phyloP scores from a whole-genome alignment of 2,329 filamentous ascomycete species.

The Cercospora citrullina region DNA sequence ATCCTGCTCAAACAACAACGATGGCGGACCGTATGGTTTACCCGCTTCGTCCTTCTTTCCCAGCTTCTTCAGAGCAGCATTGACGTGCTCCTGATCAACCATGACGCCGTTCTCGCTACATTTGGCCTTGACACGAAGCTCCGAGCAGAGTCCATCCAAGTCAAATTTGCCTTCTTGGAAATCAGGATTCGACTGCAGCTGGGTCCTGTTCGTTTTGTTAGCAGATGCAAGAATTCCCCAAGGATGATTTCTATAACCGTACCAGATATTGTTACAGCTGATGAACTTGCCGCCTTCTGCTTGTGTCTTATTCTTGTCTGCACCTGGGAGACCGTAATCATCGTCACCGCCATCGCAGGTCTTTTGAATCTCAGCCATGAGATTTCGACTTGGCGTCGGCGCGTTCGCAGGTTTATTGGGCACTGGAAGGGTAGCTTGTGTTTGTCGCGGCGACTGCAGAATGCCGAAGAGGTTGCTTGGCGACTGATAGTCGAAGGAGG shows the following conservation, averaged over 20 bases:
- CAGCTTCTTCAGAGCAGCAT: constrained; percentile 56
- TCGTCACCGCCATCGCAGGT: constrained; percentile 70
- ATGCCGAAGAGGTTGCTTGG: constrained; percentile 69
- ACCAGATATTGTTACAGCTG: constrained; percentile 89
- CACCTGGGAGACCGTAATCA: constrained; percentile 45
- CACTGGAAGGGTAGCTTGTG: constrained; percentile 21
- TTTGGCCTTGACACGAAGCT: constrained; percentile 92
- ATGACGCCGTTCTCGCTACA: constrained; percentile 90
- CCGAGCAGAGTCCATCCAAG: constrained; percentile 86
- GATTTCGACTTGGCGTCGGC: constrained; percentile 49
- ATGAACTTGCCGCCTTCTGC: constrained; percentile 58
- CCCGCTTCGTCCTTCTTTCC: constrained; percentile 35
- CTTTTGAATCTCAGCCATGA: constrained; percentile 76
- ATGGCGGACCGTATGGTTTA: constrained; percentile 13
- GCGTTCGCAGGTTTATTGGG: constrained; percentile 14
- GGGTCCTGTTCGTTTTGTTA: constrained; percentile 54
- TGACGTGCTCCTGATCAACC: constrained; percentile 84
- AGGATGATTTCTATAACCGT: neutral
- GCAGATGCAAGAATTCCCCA: neutral
- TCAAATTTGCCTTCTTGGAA: constrained; percentile 91
- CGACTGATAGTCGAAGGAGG: constrained; percentile 66
- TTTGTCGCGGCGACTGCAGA: constrained; percentile 41
- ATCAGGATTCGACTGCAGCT: constrained; percentile 79
- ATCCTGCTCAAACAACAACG: constrained; percentile 23
- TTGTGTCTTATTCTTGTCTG: constrained; percentile 23